Evolutionary conservation across 192 early-diverging fungal species (phyloP), one percentile per base, ranked within the genome.

Genomic region (Backusella luteola): DNA sequence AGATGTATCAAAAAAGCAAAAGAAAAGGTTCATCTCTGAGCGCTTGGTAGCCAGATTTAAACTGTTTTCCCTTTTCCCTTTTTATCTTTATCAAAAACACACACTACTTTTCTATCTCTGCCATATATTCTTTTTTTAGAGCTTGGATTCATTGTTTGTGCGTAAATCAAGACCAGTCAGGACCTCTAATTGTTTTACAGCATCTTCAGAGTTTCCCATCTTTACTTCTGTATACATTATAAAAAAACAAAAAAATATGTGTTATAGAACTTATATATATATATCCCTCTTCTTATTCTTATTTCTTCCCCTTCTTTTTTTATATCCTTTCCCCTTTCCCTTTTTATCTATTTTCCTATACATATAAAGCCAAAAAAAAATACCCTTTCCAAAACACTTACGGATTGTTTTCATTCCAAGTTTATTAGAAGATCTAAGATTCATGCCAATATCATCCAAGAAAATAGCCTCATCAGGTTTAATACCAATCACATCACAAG

Each of bases 371-470:
- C 17, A 56, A 19, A 26, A 8, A 11, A 26, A 26, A 32, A 32
- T 49, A 1, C 19, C 1, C 52, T 4, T 6, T 7, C 19, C 23
- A 71, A 14, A 42, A 0, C 56, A 81, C 83, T 78, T 84, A 88
- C 89, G 87, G 21, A 96, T 90, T 1, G 91, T 90, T 1, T 77
- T 83, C 87, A 94, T 91, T 34, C 94, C 94, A 5, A 96, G 83
- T 1, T 84, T 77, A 41, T 88, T 82, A 0, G 95, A 94, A 2
- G 92, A 84, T 41, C 90, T 88, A 69, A 95, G 76, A 66, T 95
- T 95, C 82, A 74, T 83, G 21, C 89, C 91, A 79, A 97, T 96
- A 76, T 97, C 96, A 84, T 97, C 96, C 66, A 97, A 74, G 76
- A 97, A 95, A 41, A 95, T 87, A 5, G 80, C 88, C 68, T 95